Percentiles rank a stretch among this genome's conserved stretches.
Evolutionary conservation across 345 rosid species (phyloP).

Genomic region (Brassica nigra): DNA sequence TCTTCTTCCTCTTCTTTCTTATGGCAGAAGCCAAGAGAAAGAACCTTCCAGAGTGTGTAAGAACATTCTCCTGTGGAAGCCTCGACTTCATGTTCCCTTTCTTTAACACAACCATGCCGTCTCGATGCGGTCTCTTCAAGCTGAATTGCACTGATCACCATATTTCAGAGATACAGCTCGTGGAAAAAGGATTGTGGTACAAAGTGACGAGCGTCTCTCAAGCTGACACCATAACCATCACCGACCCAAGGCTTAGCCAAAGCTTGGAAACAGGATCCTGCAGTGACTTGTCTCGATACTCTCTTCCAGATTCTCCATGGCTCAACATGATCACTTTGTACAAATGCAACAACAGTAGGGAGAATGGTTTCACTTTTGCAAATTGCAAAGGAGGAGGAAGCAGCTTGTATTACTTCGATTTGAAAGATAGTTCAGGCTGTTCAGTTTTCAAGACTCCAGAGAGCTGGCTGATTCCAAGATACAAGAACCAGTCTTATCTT

Average conservation of each 20-base stretch:
- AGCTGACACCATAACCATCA: conserved; percentile 32
- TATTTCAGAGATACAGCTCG: conserved; percentile 40
- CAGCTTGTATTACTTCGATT: neutral
- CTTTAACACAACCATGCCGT: conserved; percentile 2
- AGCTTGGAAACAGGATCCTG: conserved; percentile 24
- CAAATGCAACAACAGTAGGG: conserved; percentile 30
- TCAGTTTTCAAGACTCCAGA: conserved; percentile 32
- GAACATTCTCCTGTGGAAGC: conserved; percentile 32
- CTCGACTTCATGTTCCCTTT: conserved; percentile 34
- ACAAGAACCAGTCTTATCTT: neutral
- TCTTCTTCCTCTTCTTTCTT: conserved; percentile 13
- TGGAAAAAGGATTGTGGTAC: conserved; percentile 28
- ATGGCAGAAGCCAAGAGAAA: neutral
- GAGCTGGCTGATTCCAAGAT: neutral
- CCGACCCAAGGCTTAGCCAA: conserved; percentile 18
- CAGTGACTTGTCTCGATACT: conserved; percentile 29
- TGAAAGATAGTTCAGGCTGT: conserved; percentile 15
- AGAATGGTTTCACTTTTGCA: neutral
- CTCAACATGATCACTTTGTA: conserved; percentile 16
- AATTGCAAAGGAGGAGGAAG: conserved; percentile 27
- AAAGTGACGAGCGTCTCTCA: conserved; percentile 33
- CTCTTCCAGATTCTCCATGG: conserved; percentile 41
- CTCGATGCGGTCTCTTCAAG: conserved; percentile 40
- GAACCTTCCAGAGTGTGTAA: neutral
- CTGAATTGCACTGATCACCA: conserved; percentile 28